Evolutionary conservation across 495 filamentous ascomycete species (phyloP), one percentile per base, ranked within the genome.

Genomic region (Talaromyces trachyspermus): DNA sequence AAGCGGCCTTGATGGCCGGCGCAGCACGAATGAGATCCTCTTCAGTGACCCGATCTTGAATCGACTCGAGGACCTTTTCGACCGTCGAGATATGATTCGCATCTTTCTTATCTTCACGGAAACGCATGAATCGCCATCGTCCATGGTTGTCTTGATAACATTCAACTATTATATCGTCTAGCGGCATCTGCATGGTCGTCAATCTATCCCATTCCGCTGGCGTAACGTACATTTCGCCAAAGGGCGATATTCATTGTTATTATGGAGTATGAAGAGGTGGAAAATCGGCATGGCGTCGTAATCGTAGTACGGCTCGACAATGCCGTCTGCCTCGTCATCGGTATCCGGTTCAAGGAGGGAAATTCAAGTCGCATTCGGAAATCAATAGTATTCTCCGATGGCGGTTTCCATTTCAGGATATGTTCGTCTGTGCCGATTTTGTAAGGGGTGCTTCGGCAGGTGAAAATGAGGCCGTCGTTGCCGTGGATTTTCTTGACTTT

Each of bases 351-450:
- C 77, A 27, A 86, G 67, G 0, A 72, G 45, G 86, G 88, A 57
- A 95, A 97, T 30, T 79, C 72, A 19, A 98, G 75, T 26, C 72
- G 70, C 56, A 95, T 75, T 36, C 83, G 75, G 61, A 96, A 96
- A 60, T 98, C 92, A 49, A 98, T 76, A 1, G 88, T 89, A 64
- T 98, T 98, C 56, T 98, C 92, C 20, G 83, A 66, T 4, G 84
- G 84, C 1, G 90, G 87, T 60, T 98, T 98, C 92, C 92, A 98
- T 65, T 98, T 98, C 18, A 98, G 72, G 51, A 95, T 96, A 56
- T 91, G 83, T 32, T 78, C 77, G 62, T 98, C 92, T 5, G 92
- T 97, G 52, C 92, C 92, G 46, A 83, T 84, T 53, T 80, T 79
- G 70, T 98, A 98, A 1, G 84, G 79, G 23, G 83, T 85, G 51